phyloP scores from a whole-genome alignment of 2,329 filamentous ascomycete species.

The Xylariaceae sp. region DNA sequence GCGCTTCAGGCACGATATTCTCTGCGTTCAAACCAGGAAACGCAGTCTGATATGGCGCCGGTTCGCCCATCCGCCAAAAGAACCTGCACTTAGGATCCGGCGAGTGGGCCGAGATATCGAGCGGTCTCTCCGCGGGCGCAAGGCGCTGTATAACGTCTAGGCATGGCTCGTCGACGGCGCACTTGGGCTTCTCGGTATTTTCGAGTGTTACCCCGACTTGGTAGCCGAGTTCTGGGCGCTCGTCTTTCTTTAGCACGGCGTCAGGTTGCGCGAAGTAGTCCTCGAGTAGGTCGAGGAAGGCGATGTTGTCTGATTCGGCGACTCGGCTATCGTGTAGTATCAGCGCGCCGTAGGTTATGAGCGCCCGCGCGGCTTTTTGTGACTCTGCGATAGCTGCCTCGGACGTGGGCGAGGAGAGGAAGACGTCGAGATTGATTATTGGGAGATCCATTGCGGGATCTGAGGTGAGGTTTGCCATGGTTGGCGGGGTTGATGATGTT shows the following conservation, averaged over 20 bases:
- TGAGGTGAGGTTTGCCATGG: slow-evolving; percentile 15
- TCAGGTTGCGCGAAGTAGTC: slow-evolving; percentile 61
- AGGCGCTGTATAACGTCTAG: slow-evolving; percentile 55
- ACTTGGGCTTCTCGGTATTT: slow-evolving; percentile 63
- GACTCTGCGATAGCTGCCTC: slow-evolving; percentile 50
- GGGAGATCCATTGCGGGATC: slow-evolving; percentile 53
- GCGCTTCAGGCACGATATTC: slow-evolving; percentile 53
- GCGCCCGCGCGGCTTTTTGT: slow-evolving; percentile 50
- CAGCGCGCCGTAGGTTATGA: slow-evolving; percentile 59
- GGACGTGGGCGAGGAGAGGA: slow-evolving; percentile 44
- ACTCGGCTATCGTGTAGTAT: slow-evolving; percentile 60
- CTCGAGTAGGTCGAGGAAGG: slow-evolving; percentile 61
- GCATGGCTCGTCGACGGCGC: slow-evolving; percentile 60
- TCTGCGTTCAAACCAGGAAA: slow-evolving; percentile 55
- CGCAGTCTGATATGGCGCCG: slow-evolving; percentile 51
- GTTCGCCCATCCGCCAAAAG: slow-evolving; percentile 60
- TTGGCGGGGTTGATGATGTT: neutral
- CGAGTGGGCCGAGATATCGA: slow-evolving; percentile 54
- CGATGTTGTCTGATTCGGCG: slow-evolving; percentile 51
- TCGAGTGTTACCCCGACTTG: slow-evolving; percentile 62
- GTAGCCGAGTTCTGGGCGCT: slow-evolving; percentile 57
- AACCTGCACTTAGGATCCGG: slow-evolving; percentile 63
- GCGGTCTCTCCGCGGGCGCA: slow-evolving; percentile 52
- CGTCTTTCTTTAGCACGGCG: slow-evolving; percentile 45
- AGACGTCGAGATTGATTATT: slow-evolving; percentile 58